Evolutionary conservation across 2,329 filamentous ascomycete species (phyloP).

Genomic region (Aureobasidium leucospermi): DNA sequence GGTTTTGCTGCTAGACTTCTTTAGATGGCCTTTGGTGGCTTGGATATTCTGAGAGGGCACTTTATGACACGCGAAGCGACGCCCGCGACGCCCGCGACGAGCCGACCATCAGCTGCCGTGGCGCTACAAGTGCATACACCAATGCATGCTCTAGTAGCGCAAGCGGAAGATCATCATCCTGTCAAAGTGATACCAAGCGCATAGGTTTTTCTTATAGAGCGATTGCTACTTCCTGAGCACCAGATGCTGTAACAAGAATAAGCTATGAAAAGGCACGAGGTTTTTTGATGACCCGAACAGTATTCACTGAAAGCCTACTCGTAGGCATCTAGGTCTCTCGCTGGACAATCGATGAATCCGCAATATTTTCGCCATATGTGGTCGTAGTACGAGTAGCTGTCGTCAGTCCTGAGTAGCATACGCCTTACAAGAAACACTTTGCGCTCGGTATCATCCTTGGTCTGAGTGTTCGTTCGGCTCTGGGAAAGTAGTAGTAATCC

Average conservation of each 20-base stretch:
- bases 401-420: no score
- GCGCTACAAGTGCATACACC: background rate
- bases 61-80: conserved; percentile 3
- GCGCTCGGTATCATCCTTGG: background rate
- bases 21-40: background rate
- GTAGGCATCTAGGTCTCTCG: no score
- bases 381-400: no score
- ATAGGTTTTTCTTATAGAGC: no score
- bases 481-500: background rate
- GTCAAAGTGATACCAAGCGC: background rate
- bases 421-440: no score
- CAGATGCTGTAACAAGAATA: no score
- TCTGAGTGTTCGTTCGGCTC: conserved; percentile 1
- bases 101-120: conserved; percentile 1
- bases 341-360: no score
- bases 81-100: background rate
- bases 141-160: conserved; percentile 5
- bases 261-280: no score
- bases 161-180: conserved; percentile 8
- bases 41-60: background rate
- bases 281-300: no score
- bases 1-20: background rate
- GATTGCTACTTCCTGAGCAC: no score
- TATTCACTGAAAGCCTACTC: no score
- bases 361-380: no score